A percentile compares a stretch with the other conserved stretches of the same genome.
Conservation (phyloP, 192 early-diverging fungal species). For the Coemansia guatemalensis region DNA sequence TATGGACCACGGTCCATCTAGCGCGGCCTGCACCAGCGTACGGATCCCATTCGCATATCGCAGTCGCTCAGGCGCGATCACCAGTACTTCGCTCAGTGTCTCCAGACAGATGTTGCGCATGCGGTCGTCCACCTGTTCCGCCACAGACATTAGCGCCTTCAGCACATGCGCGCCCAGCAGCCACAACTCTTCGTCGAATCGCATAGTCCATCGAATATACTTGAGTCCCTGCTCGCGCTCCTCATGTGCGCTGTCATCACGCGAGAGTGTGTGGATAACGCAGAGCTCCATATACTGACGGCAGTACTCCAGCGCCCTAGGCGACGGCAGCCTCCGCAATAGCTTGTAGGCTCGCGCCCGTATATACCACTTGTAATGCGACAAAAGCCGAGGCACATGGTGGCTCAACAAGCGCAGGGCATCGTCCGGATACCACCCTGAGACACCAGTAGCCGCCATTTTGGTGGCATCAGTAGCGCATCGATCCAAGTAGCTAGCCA, state of each 20-base stretch:
- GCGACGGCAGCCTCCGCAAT: slow-evolving; percentile 33
- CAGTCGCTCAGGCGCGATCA: slow-evolving; percentile 31
- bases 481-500: slow-evolving; percentile 19
- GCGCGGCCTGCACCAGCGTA: slow-evolving; percentile 41
- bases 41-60: slow-evolving; percentile 47
- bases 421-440: not conserved
- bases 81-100: slow-evolving; percentile 53
- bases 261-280: slow-evolving; percentile 36
- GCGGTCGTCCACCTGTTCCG: slow-evolving; percentile 52
- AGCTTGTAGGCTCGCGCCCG: slow-evolving; percentile 49
- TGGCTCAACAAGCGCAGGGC: slow-evolving; percentile 18
- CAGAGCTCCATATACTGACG: slow-evolving; percentile 46
- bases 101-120: slow-evolving; percentile 52
- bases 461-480: not conserved
- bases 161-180: slow-evolving; percentile 33
- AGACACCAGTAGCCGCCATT: not conserved
- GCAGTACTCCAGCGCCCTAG: slow-evolving; percentile 30
- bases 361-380: slow-evolving; percentile 47
- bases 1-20: slow-evolving; percentile 54
- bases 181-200: slow-evolving; percentile 30
- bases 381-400: slow-evolving; percentile 38
- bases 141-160: slow-evolving; percentile 48
- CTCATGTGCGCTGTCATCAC: slow-evolving; percentile 39
- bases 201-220: slow-evolving; percentile 50
- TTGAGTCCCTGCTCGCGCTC: slow-evolving; percentile 57